phyloP scores from a whole-genome alignment of 768 basidiomycete species.

The Mycena epipterygia region DNA sequence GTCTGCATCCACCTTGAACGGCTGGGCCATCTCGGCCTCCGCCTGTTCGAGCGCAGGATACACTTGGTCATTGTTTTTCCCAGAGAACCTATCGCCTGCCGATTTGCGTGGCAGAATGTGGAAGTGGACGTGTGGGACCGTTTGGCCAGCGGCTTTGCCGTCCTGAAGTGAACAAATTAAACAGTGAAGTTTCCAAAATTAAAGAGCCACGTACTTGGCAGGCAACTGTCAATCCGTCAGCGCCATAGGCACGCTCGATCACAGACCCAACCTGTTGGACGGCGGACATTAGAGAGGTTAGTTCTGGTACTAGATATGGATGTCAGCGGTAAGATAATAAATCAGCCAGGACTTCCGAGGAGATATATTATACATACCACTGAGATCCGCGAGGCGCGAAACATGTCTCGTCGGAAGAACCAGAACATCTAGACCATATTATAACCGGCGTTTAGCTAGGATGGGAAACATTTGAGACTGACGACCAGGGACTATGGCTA shows the following conservation, averaged over 20 bases:
- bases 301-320: slow-evolving; percentile 71
- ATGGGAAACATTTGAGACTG: slow-evolving; percentile 9
- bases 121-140: slow-evolving; percentile 95
- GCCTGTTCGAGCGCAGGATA: slow-evolving; percentile 83
- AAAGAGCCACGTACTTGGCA: slow-evolving; percentile 73
- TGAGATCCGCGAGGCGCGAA: slow-evolving; percentile 67
- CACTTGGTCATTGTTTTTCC: slow-evolving; percentile 72
- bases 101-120: slow-evolving; percentile 90
- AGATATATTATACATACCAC: slow-evolving; percentile 47
- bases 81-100: slow-evolving; percentile 75
- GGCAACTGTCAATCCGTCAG: slow-evolving; percentile 88
- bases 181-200: neutral
- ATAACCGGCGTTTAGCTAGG: neutral
- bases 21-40: slow-evolving; percentile 65
- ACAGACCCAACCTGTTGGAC: slow-evolving; percentile 85
- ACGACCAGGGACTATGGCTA: slow-evolving; percentile 34
- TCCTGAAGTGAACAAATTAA: slow-evolving; percentile 63
- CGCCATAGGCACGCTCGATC: slow-evolving; percentile 86
- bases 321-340: neutral
- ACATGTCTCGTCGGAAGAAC: slow-evolving; percentile 71
- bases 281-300: slow-evolving; percentile 84
- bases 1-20: slow-evolving; percentile 76
- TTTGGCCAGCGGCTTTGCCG: slow-evolving; percentile 84
- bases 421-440: slow-evolving; percentile 65
- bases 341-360: neutral